Percentiles rank a stretch among this genome's conserved stretches.
phyloP scores from a whole-genome alignment of 805 yeast genomes.

The Suhomyces pyralidae region DNA sequence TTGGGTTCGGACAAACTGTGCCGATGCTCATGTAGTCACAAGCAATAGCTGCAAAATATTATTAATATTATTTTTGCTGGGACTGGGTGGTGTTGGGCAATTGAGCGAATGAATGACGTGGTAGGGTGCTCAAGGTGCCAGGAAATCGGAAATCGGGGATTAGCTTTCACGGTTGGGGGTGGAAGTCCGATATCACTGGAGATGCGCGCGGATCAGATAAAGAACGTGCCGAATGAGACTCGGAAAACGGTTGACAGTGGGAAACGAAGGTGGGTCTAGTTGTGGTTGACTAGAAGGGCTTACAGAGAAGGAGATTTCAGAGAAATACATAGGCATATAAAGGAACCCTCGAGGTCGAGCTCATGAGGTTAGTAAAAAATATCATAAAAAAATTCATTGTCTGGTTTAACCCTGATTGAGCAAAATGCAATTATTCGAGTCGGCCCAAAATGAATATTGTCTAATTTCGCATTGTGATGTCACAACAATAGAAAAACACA shows the following conservation, averaged over 20 bases:
- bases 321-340: background rate
- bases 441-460: background rate
- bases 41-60: background rate
- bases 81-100: background rate
- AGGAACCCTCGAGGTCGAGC: background rate
- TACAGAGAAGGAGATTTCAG: background rate
- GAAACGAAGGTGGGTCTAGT: background rate
- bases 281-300: background rate
- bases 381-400: background rate
- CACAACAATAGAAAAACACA: background rate
- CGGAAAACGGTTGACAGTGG: background rate
- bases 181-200: background rate
- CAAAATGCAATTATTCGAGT: background rate
- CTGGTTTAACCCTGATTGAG: constrained; percentile 1
- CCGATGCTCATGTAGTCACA: background rate
- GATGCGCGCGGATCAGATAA: background rate
- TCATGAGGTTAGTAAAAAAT: background rate
- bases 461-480: background rate
- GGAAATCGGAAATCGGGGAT: background rate
- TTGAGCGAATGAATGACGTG: background rate
- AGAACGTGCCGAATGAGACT: background rate
- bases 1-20: background rate
- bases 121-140: background rate
- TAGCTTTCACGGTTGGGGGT: background rate
- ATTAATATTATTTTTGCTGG: background rate